Base-by-base conservation (phyloP, 1,139 yeast species). In the Oligophagozyma castellii region DNA sequence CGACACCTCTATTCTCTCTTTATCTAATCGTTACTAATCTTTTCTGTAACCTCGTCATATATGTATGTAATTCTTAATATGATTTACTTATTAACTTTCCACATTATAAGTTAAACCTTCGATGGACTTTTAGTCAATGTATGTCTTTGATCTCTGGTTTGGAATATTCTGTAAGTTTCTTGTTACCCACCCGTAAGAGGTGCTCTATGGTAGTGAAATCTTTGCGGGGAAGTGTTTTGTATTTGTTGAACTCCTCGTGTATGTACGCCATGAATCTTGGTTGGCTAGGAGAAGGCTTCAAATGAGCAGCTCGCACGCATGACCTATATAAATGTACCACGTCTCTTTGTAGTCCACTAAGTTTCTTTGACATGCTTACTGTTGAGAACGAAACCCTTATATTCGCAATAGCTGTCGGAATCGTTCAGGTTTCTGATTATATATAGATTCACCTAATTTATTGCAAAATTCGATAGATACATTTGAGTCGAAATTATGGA, bases 151-250 rank as follows among this genome's bases (percentile, higher is more conserved):
- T 70, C 29, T 66, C 70, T 1, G 77, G 71, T 35, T 67, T 64
- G 48, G 78, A 70, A 43, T 75, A 80, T 71, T 75, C 67, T 38
- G 83, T 93, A 35, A 68, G 61, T 47, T 77, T 64, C 46, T 76
- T 69, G 37, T 68, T 63, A 2, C 96, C 98, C 7, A 68, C 67
- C 33, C 98, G 61, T 22, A 89, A 53, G 27, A 89, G 59, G 55
- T 84, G 89, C 51, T 89, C 98, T 29, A 89, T 73, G 1, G 94
- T 80, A 21, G 76, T 65, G 50, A 86, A 86, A 46, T 81, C 94
- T 44, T 81, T 76, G 48, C 80, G 73, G 19, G 79, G 72, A 11
- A 86, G 53, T 19, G 53, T 44, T 27, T 61, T 58, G 50, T 74
- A 63, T 43, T 71, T 70, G n/a, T 51, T 58, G 49, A 89, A 89